A percentile compares a stretch with the other conserved stretches of the same genome.
Conservation (phyloP, 164 flowering plant genomes). For the Macadamia integrifolia region DNA sequence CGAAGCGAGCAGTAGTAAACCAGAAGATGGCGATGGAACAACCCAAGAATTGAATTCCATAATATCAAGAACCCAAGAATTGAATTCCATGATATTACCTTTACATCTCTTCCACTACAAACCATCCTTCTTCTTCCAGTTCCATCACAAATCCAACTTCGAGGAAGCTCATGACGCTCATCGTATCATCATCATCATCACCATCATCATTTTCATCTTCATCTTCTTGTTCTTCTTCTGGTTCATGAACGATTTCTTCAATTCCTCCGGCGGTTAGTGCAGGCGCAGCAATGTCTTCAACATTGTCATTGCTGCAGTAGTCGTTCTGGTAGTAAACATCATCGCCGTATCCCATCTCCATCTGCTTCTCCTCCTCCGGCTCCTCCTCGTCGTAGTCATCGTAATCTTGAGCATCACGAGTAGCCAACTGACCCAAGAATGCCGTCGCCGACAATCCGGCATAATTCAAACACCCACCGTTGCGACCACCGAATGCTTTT, state of each 20-base stretch:
- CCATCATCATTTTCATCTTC: not conserved
- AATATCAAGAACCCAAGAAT: too few relatives aligned
- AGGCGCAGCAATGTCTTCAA: too few relatives aligned
- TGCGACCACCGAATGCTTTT: slow-evolving; percentile 20
- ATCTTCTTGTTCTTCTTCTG: not conserved
- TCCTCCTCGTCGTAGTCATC: not conserved
- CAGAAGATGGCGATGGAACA: not conserved
- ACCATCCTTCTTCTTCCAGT: not conserved
- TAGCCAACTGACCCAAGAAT: slow-evolving; percentile 25
- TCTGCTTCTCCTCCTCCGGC: too few relatives aligned
- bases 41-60: not conserved
- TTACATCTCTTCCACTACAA: not conserved
- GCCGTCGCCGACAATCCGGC: slow-evolving; percentile 35
- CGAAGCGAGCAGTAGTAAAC: not conserved
- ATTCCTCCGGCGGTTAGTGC: too few relatives aligned
- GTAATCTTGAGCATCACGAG: slow-evolving; percentile 9
- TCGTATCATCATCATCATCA: not conserved
- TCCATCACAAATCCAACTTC: not conserved
- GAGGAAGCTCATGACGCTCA: not conserved
- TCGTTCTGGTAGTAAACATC: too few relatives aligned
- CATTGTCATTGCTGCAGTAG: too few relatives aligned
- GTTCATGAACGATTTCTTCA: not conserved
- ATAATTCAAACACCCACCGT: slow-evolving; percentile 20
- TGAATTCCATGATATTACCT: not conserved
- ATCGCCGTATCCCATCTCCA: not conserved